Evolutionary conservation across 1,139 yeast species (phyloP), one percentile per base, ranked within the genome.

Genomic region (Taphrina deformans): DNA sequence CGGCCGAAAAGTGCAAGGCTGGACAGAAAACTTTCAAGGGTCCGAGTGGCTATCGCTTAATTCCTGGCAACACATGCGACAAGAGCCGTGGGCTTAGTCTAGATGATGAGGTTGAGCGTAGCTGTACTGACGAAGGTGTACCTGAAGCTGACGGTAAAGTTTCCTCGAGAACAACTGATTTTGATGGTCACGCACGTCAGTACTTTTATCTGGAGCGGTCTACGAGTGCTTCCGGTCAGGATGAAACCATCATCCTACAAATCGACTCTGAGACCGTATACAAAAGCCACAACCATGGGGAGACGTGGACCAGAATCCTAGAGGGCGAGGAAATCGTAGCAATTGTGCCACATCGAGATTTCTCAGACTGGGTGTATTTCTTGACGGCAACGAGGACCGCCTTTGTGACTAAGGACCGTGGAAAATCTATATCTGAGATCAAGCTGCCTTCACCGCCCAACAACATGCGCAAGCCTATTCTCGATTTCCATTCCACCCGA

Each of bases 221-320:
- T 67, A 79, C 80, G 21, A 58, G 63, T 46, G 74, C 75, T 40
- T 74, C 78, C 6, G 74, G 71, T 24, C 75, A 74, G 10, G 90
- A 87, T 67, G 96, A 92, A 73, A 88, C 96, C 10, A 75, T 93
- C n/a, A 72, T 93, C 23, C 76, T 88, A 14, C 79, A 82, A 63
- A 87, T 93, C 0, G 74, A 76, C 27, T 76, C 79, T 40, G 80
- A 83, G 44, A 76, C 79, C 9, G 79, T 85, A 1, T 86, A 77
- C 70, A 80, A 89, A 14, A 88, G 97, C 0, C 88, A 85, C 72
- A 86, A 91, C 75, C 96, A 95, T 55, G 98, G 98, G 23, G 73
- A 78, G 2, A 75, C 76, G 0, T 87, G 92, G 77, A 78, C 79
- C 16, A 77, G 78, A 67, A 79, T 83, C 24, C 81, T 76, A 14